phyloP scores from a whole-genome alignment of 257 asterid genomes.

The Solanum chilense region DNA sequence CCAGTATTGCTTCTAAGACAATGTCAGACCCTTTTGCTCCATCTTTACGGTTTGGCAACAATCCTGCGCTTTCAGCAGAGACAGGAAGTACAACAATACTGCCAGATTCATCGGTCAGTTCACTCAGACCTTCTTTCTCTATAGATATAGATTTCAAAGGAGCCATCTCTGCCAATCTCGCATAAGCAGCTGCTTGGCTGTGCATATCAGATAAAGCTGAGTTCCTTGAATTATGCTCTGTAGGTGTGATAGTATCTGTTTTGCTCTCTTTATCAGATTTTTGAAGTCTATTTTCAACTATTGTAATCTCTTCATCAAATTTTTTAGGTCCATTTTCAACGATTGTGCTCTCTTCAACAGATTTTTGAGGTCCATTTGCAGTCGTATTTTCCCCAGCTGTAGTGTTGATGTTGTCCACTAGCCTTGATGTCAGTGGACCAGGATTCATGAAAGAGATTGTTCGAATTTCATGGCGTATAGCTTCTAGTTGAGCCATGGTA shows the following conservation, averaged over 20 bases:
- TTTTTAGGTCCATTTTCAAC: conserved; percentile 1
- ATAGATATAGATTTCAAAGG: conserved; percentile 17
- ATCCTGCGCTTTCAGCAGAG: conserved; percentile 78
- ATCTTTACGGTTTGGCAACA: conserved; percentile 58
- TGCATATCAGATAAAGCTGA: conserved; percentile 33
- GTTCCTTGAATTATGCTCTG: conserved; percentile 34
- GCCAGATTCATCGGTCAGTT: conserved; percentile 76
- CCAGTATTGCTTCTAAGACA: conserved; percentile 71
- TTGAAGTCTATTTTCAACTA: conserved; percentile 19
- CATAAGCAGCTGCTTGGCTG: conserved; percentile 58
- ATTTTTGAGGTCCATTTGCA: neutral
- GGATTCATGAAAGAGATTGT: conserved; percentile 65
- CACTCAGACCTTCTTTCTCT: conserved; percentile 44
- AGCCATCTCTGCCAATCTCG: conserved; percentile 47
- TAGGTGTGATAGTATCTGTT: conserved; percentile 16
- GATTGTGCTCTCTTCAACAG: conserved; percentile 21
- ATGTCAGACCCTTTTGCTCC: conserved; percentile 63
- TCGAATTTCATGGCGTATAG: conserved; percentile 75
- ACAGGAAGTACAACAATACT: conserved; percentile 65
- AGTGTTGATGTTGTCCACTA: conserved; percentile 47
- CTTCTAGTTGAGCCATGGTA: conserved; percentile 74
- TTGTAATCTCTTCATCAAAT: conserved; percentile 16
- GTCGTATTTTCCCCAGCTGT: conserved; percentile 5
- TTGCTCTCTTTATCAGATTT: conserved; percentile 22
- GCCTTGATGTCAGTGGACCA: conserved; percentile 57